These are phyloP conservation scores for Botrytis sinoallii DNA, from an alignment of 2,329 filamentous ascomycete genomes.

Conservation along the genomic window DNA sequence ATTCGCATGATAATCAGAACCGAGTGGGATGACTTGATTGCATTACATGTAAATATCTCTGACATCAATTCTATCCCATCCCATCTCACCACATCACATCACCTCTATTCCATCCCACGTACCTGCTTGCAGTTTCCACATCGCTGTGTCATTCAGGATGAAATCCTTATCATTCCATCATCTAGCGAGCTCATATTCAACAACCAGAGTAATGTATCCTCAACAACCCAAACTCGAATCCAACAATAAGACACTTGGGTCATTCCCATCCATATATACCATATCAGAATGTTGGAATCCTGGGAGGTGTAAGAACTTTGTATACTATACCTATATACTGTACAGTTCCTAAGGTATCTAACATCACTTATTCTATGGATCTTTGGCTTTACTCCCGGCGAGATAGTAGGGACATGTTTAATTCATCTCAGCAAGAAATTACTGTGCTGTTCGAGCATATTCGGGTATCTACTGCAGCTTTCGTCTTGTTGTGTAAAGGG, in stretches of 20 bases:
- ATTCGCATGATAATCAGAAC: background rate
- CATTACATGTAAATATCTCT: background rate
- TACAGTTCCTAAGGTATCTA: background rate
- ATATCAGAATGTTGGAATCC: too few species aligned
- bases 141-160: background rate
- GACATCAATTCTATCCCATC: background rate
- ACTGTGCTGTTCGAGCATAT: background rate
- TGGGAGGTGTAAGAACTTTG: accelerated
- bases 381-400: background rate
- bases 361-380: background rate
- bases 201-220: background rate
- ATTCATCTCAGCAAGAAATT: background rate
- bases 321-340: background rate
- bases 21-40: background rate
- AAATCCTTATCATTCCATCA: background rate
- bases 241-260: background rate
- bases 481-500: background rate
- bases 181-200: background rate
- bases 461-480: accelerated
- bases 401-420: background rate
- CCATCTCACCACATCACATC: background rate
- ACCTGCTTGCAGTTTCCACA: too few species aligned
- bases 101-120: too few species aligned
- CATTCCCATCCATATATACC: background rate
- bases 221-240: background rate